A percentile compares a stretch with the other conserved stretches of the same genome.
Evolutionary conservation across 345 rosid species (phyloP).

Genomic region (Eucalyptus globulus): DNA sequence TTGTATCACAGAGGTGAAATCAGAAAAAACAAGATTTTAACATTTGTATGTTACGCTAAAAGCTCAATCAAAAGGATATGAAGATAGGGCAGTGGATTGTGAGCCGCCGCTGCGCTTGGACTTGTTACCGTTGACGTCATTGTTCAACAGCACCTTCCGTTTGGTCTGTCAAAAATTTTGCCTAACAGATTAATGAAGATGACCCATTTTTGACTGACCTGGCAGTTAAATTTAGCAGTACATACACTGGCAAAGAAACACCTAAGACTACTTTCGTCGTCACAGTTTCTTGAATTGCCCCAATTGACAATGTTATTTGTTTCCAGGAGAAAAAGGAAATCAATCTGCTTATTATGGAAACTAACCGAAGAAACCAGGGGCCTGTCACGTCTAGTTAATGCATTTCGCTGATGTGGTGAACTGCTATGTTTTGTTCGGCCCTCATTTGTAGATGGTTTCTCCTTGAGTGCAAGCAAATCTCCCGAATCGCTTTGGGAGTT

Average conservation of each 20-base stretch:
- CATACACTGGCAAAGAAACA: neutral
- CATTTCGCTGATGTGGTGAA: slow-evolving; percentile 12
- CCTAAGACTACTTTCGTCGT: neutral
- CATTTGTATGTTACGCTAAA: neutral
- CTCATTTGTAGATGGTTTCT: slow-evolving; percentile 16
- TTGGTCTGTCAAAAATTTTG: slow-evolving; percentile 32
- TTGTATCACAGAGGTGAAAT: neutral
- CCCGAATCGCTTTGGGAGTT: slow-evolving; percentile 14
- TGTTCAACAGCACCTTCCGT: slow-evolving; percentile 33
- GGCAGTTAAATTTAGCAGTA: neutral
- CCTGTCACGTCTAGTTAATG: slow-evolving; percentile 12
- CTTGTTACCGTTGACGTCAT: slow-evolving; percentile 42
- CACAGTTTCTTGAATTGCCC: neutral
- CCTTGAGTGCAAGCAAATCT: slow-evolving; percentile 27
- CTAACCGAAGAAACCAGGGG: slow-evolving; percentile 30
- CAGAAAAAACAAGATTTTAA: neutral
- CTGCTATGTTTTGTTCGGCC: slow-evolving; percentile 11
- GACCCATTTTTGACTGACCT: neutral
- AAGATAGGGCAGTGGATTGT: slow-evolving; percentile 40
- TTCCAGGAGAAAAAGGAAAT: neutral
- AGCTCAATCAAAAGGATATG: slow-evolving; percentile 63
- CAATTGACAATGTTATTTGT: neutral
- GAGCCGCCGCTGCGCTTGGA: slow-evolving; percentile 64
- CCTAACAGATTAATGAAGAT: neutral
- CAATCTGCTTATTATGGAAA: neutral